A percentile compares a stretch with the other conserved stretches of the same genome.
Conservation (phyloP, 2,329 filamentous ascomycete genomes). For the Neofusicoccum umdonicola region DNA sequence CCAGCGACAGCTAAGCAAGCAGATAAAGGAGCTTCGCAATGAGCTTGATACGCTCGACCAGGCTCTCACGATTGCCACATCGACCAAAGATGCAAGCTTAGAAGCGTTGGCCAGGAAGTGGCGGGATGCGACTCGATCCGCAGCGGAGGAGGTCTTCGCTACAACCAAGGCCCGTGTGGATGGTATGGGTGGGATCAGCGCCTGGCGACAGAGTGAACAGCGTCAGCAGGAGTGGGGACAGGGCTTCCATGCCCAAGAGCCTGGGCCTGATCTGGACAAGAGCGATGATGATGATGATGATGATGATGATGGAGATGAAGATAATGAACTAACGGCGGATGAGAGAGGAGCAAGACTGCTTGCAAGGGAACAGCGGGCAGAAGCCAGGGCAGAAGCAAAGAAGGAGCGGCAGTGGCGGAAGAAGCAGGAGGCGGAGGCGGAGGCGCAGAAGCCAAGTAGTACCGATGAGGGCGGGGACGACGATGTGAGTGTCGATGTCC, state of each 20-base stretch:
- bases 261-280: slow-evolving; percentile 26
- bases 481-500: slow-evolving; percentile 34
- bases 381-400: slow-evolving; percentile 44
- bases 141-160: slow-evolving; percentile 67
- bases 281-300: slow-evolving; percentile 32
- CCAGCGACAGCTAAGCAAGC: slow-evolving; percentile 17
- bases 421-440: slow-evolving; percentile 42
- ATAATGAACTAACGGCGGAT: slow-evolving; percentile 32
- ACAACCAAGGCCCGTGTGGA: slow-evolving; percentile 59
- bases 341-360: slow-evolving; percentile 34
- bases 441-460: slow-evolving; percentile 33
- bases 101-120: slow-evolving; percentile 58
- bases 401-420: slow-evolving; percentile 27
- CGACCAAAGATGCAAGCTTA: slow-evolving; percentile 54
- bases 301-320: slow-evolving; percentile 32
- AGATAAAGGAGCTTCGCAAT: slow-evolving; percentile 25
- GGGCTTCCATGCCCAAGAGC: slow-evolving; percentile 34
- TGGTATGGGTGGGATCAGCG: slow-evolving; percentile 61
- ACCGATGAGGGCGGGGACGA: slow-evolving; percentile 36
- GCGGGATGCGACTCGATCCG: slow-evolving; percentile 58
- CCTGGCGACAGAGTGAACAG: slow-evolving; percentile 47
- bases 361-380: slow-evolving; percentile 41
- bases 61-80: slow-evolving; percentile 42
- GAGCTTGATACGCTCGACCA: slow-evolving; percentile 42
- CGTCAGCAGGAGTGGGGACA: slow-evolving; percentile 35